Evolutionary conservation across 805 yeast species (phyloP).

Genomic region (Suhomyces xylopsoci): DNA sequence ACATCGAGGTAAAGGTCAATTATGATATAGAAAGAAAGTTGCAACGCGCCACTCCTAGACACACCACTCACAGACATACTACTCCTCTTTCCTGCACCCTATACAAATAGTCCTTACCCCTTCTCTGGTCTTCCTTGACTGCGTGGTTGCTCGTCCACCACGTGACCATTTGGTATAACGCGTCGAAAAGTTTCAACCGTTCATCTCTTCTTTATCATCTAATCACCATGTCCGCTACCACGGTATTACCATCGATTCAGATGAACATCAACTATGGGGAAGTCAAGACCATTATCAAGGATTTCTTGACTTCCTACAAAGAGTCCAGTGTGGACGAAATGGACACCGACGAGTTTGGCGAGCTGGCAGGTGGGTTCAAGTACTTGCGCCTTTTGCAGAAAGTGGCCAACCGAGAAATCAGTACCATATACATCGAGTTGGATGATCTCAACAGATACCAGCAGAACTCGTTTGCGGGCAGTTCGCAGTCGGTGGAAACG

Average conservation of each 20-base stretch:
- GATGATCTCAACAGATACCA: constrained; percentile 81
- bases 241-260: constrained; percentile 60
- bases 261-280: constrained; percentile 71
- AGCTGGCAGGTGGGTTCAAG: constrained; percentile 36
- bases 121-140: too few species aligned
- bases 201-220: neutral
- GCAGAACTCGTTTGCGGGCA: constrained; percentile 30
- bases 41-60: too few species aligned
- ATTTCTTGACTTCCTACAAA: constrained; percentile 69
- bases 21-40: too few species aligned
- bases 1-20: too few species aligned
- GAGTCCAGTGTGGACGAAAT: constrained; percentile 26
- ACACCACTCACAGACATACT: too few species aligned
- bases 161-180: neutral
- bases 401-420: constrained; percentile 77
- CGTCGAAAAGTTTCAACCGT: neutral
- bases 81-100: too few species aligned
- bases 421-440: constrained; percentile 69
- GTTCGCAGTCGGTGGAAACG: constrained; percentile 39
- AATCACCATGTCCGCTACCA: constrained; percentile 15
- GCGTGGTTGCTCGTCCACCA: too few species aligned
- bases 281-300: constrained; percentile 53
- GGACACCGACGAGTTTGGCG: constrained; percentile 14
- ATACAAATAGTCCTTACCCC: too few species aligned
- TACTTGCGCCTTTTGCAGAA: constrained; percentile 72